Base-by-base conservation (phyloP, 2,329 filamentous ascomycete species). In the Metarhizium guizhouense region DNA sequence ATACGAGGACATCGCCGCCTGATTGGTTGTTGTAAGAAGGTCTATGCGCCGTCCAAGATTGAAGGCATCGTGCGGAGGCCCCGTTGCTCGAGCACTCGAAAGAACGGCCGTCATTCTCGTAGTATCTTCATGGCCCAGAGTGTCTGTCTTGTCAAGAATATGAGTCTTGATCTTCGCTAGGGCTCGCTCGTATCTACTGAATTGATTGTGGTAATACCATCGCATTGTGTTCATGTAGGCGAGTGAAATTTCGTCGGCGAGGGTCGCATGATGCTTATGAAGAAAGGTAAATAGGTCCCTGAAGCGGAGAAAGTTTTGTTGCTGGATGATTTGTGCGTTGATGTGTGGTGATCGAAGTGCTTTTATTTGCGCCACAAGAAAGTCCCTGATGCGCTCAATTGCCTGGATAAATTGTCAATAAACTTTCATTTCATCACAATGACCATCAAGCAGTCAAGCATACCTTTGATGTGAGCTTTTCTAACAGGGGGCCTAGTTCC, bases 141-240 rank as follows among this genome's bases (percentile, higher is more conserved):
- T 81, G 65, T 96, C 91, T 61, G 86, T 85, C 66, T 87, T 91
- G 65, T 96, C 93, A 57, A 95, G 78, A 4, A 79, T 71, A 65
- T 96, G 91, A 3, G 97, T 71, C 65, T 88, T 93, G 58, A 99
- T 79, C 69, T 90, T 95, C 55, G 87, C 86, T 6, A 99, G 77
- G 0, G 94, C 86, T 63, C 86, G 85, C 60, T 88, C 84, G 69
- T 99, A 99, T 38, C 93, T 85, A 3, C 83, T 85, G 67, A 99
- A 99, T 68, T 96, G 90, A 61, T 88, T 94, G 54, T 87, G 74
- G 68, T 97, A 97, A 67, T 99, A 99, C 94, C 94, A 99, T 54
- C 91, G 84, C 90, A 99, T 99, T 0, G 95, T 99, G 69, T 96
- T 96, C 74, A 95, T 86, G 66, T 99, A 99, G 3, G 95, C 94